Percentiles rank a stretch among this genome's conserved stretches.
Evolutionary conservation across 2,329 filamentous ascomycete genomes (phyloP).

Genomic region (Dactylonectria macrodidyma): DNA sequence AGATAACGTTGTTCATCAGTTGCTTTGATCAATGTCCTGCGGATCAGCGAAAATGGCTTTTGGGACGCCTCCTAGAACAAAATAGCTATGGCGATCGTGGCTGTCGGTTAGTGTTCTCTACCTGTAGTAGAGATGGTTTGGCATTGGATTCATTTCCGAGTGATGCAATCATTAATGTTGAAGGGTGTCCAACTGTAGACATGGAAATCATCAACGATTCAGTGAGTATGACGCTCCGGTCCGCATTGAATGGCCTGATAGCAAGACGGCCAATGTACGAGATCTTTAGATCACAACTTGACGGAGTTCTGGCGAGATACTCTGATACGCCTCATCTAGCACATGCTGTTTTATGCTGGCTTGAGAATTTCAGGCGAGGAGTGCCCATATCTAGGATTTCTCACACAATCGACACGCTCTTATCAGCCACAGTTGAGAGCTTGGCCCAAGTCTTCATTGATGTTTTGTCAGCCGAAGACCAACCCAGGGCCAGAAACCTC

Average conservation of each 20-base stretch:
- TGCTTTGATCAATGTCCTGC: background rate
- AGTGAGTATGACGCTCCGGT: background rate
- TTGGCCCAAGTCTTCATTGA: background rate
- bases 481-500: background rate
- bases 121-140: background rate
- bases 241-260: background rate
- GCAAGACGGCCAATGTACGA: background rate
- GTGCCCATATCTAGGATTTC: background rate
- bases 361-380: background rate
- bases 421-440: background rate
- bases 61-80: background rate
- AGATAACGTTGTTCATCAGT: conserved; percentile 3
- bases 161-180: background rate
- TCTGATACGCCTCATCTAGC: background rate
- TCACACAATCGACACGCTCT: background rate
- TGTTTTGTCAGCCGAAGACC: background rate
- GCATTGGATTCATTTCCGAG: background rate
- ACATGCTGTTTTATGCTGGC: background rate
- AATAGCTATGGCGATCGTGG: background rate
- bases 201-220: background rate
- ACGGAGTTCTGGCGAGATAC: background rate
- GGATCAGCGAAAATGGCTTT: background rate
- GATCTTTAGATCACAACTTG: background rate
- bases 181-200: background rate
- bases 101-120: background rate